Percentiles rank a stretch among this genome's conserved stretches.
Conservation (phyloP, 192 early-diverging fungal genomes). For the Irineochytrium annulatum region DNA sequence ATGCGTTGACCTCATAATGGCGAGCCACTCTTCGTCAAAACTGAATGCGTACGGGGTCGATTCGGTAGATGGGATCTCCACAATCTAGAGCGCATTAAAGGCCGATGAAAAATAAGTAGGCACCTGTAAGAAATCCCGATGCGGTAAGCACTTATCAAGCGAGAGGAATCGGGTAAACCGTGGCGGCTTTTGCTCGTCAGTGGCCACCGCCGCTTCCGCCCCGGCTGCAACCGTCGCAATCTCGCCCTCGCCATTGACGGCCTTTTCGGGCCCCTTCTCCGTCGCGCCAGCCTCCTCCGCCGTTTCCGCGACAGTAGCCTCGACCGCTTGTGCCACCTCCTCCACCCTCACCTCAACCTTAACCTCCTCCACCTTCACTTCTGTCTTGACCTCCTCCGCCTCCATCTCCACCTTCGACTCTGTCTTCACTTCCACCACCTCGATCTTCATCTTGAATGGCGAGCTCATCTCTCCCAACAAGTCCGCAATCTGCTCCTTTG, state of each 20-base stretch:
- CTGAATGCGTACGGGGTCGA: constrained; percentile 3
- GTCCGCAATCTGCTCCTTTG: too few species aligned
- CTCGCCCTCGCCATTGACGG: too few species aligned
- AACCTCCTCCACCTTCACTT: too few species aligned
- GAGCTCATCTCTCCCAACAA: too few species aligned
- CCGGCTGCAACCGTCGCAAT: not conserved
- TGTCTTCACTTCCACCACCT: not conserved
- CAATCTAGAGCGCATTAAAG: not conserved
- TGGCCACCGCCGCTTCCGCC: not conserved
- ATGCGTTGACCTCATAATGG: constrained; percentile 47
- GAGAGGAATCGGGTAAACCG: constrained; percentile 75
- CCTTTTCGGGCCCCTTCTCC: not conserved
- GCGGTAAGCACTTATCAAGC: constrained; percentile 89
- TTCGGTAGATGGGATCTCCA: constrained; percentile 30
- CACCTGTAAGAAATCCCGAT: constrained; percentile 79
- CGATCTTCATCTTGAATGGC: too few species aligned
- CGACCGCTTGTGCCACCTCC: not conserved
- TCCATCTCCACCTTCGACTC: not conserved
- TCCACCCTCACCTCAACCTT: not conserved
- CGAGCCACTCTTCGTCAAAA: constrained; percentile 64
- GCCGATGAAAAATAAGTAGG: constrained; percentile 1
- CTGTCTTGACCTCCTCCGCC: not conserved
- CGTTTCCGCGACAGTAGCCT: not conserved
- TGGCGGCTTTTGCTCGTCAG: not conserved
- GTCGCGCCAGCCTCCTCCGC: not conserved